phyloP scores from a whole-genome alignment of 1,139 yeast genomes.

The Scheffersomyces quercinus region DNA sequence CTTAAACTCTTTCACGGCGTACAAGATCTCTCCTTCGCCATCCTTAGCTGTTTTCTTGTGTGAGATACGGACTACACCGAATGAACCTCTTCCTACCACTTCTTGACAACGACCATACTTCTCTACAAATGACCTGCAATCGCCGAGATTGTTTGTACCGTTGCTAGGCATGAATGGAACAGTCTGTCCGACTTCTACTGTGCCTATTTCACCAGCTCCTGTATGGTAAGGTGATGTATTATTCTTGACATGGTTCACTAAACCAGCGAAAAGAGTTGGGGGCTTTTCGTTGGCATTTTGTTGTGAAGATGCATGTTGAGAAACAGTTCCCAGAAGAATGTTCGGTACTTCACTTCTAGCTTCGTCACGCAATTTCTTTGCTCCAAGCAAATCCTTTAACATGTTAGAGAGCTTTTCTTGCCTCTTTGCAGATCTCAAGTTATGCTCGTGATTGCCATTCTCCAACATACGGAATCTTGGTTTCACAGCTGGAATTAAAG shows the following conservation, averaged over 20 bases:
- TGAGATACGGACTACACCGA: constrained; percentile 49
- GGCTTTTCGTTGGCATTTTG: constrained; percentile 38
- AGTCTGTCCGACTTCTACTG: constrained; percentile 1
- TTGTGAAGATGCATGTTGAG: constrained; percentile 6
- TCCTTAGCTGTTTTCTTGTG: constrained; percentile 32
- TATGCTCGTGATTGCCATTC: constrained; percentile 78
- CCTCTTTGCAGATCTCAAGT: constrained; percentile 71
- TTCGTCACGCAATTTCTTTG: constrained; percentile 75
- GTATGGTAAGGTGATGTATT: constrained; percentile 28
- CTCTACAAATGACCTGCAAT: constrained; percentile 46
- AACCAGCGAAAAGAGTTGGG: constrained; percentile 80
- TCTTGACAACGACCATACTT: constrained; percentile 54
- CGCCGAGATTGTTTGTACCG: constrained; percentile 11
- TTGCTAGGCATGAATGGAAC: constrained; percentile 1
- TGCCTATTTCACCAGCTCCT: constrained; percentile 4
- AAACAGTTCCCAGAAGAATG: constrained; percentile 21
- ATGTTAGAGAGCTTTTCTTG: constrained; percentile 86
- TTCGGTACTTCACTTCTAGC: constrained; percentile 88
- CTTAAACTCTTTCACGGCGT: constrained; percentile 51
- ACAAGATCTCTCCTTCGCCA: constrained; percentile 29
- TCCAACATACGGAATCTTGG: constrained; percentile 58
- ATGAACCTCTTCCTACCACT: constrained; percentile 50
- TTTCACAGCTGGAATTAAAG: constrained; percentile 8
- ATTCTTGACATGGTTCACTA: constrained; percentile 65
- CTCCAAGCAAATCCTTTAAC: constrained; percentile 84